phyloP scores from a whole-genome alignment of 345 rosid genomes.

The Punica granatum region DNA sequence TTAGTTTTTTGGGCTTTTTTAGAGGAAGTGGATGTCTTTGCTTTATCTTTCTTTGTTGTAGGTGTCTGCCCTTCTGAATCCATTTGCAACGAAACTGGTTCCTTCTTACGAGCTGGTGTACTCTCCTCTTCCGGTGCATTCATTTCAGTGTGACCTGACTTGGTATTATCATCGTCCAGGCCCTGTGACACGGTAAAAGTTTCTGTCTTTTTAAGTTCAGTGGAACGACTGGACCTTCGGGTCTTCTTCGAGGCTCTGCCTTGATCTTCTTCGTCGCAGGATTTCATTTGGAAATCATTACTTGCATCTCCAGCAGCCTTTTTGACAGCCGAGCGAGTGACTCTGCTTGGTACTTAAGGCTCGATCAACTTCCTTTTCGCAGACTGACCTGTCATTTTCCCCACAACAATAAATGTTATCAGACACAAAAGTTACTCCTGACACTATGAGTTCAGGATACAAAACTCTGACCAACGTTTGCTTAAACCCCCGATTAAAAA shows the following conservation, averaged over 20 bases:
- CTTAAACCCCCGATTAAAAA: background rate
- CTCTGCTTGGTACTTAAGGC: slow-evolving; percentile 1
- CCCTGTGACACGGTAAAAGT: background rate
- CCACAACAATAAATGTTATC: background rate
- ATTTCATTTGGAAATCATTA: background rate
- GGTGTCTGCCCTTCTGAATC: background rate
- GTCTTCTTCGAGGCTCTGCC: slow-evolving; percentile 3
- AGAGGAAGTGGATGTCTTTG: background rate
- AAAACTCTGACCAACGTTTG: background rate
- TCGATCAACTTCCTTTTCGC: background rate
- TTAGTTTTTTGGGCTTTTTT: background rate
- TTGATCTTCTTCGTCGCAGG: slow-evolving; percentile 6
- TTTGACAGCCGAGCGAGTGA: slow-evolving; percentile 14
- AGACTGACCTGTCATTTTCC: background rate
- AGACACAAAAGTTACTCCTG: background rate
- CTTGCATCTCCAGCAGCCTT: slow-evolving; percentile 2
- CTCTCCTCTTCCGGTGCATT: background rate
- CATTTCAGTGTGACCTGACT: slow-evolving; percentile 4
- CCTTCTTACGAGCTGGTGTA: background rate
- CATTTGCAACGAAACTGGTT: background rate
- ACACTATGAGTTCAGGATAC: background rate
- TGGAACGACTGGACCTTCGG: background rate
- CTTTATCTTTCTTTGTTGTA: background rate
- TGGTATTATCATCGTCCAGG: background rate
- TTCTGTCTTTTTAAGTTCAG: slow-evolving; percentile 4